Base-by-base conservation (phyloP, 106 monocot genomes). In the Alisma plantagoaquatica region DNA sequence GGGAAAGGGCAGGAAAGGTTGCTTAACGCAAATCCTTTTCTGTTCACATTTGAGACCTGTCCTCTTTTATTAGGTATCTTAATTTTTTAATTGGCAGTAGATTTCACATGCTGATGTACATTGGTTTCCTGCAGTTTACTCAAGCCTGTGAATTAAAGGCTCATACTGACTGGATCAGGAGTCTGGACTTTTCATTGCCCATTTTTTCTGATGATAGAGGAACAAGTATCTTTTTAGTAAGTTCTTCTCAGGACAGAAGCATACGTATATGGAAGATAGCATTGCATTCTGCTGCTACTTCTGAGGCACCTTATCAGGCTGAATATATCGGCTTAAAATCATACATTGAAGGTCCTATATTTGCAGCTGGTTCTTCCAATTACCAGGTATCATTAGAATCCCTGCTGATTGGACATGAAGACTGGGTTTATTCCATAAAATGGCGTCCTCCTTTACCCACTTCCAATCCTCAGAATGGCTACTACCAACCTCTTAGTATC, bases 361-460 rank as follows among this genome's bases (percentile, higher is more conserved):
- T 98, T 44, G 3, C 56, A 27, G 68, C 61, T 53, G 90, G 85
- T 54, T 68, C 71, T 48, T 55, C 63, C 7, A 62, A 43, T 46
- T 90, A 79, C 54, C 78, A 90, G 44, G 63, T 90, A 3, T 89
- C 98, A 54, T 57, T 98, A 25, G 98, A 98, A 70, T 98, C 98
- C 70, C 67, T 98, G 53, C 78, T 98, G 23, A 65, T 85, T 66
- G 98, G 85, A 20, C 98, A 98, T 64, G 98, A 98, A 50, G 98
- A 98, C 46, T 98, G 98, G 98, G 98, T 98, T 27, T 98, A 98
- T 70, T 90, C 98, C 19, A 85, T 85, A 21, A 50, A 76, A 43
- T 98, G 98, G 98, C 81, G 82, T 25, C 90, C 98, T 57, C 92
- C 81, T 66, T 41, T 74, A 31, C 63, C 23, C 33, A 51, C 21